Conservation (phyloP, 257 asterid species). For the Verbascum thapsus region DNA sequence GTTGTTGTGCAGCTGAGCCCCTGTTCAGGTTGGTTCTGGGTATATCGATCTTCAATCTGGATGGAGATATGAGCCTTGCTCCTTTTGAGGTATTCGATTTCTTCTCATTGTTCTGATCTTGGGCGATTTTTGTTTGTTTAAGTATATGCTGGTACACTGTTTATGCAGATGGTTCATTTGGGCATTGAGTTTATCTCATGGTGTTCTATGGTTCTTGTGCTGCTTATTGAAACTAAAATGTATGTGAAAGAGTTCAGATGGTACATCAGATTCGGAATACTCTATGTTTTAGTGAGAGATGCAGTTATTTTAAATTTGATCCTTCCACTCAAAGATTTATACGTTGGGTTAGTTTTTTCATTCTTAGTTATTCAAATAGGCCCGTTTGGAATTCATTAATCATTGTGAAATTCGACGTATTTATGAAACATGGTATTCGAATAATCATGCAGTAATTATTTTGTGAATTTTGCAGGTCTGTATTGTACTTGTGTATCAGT, state of each 20-base stretch:
- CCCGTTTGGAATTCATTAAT: no score
- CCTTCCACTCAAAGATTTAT: slow-evolving; percentile 53
- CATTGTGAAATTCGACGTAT: slow-evolving; percentile 21
- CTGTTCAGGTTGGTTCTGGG: slow-evolving; percentile 62
- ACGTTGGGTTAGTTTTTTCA: slow-evolving; percentile 47
- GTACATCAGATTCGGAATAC: slow-evolving; percentile 73
- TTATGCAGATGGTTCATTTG: slow-evolving; percentile 67
- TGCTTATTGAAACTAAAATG: slow-evolving; percentile 61
- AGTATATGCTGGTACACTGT: slow-evolving; percentile 26
- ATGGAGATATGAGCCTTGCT: slow-evolving; percentile 55
- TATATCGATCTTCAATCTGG: slow-evolving; percentile 61
- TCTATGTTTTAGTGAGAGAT: slow-evolving; percentile 72
- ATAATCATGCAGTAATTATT: slow-evolving; percentile 9
- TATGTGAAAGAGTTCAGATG: slow-evolving; percentile 80
- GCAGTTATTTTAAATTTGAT: slow-evolving; percentile 63
- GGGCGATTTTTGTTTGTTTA: slow-evolving; percentile 13
- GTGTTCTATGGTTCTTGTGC: slow-evolving; percentile 67
- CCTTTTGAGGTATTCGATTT: slow-evolving; percentile 70
- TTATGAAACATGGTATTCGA: no score
- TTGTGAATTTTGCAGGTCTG: slow-evolving; percentile 51
- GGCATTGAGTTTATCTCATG: slow-evolving; percentile 63
- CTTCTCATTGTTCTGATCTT: slow-evolving; percentile 20
- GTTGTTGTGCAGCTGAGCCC: slow-evolving; percentile 68
- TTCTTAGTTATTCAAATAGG: slow-evolving; percentile 14
- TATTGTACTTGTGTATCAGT: slow-evolving; percentile 47